phyloP scores from a whole-genome alignment of 2,329 filamentous ascomycete species.

The Gyromitra esculenta region DNA sequence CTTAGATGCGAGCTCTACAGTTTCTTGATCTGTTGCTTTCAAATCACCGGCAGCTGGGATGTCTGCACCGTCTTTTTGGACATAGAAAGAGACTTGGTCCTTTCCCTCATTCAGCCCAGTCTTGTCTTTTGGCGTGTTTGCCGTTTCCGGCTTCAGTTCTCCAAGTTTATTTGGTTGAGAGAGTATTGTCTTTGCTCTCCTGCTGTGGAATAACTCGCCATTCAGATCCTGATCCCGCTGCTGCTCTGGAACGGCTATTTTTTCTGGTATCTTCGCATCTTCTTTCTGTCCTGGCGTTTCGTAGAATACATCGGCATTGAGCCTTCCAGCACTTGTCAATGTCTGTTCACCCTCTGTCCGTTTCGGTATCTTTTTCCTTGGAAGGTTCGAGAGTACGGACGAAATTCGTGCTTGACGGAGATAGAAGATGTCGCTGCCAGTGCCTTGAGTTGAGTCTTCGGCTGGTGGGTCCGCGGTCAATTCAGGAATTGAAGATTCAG shows the following conservation, averaged over 20 bases:
- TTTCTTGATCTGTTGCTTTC: slow-evolving; percentile 60
- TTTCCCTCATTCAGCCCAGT: slow-evolving; percentile 46
- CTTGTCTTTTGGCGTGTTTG: slow-evolving; percentile 56
- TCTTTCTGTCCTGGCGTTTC: slow-evolving; percentile 38
- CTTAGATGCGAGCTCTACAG: slow-evolving; percentile 64
- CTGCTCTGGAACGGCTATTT: slow-evolving; percentile 53
- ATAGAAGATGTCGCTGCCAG: slow-evolving; percentile 69
- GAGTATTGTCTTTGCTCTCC: slow-evolving; percentile 60
- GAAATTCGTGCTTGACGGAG: slow-evolving; percentile 64
- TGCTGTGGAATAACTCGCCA: slow-evolving; percentile 71
- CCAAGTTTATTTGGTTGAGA: slow-evolving; percentile 14
- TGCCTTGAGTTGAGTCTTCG: slow-evolving; percentile 59
- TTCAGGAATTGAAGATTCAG: slow-evolving; percentile 67
- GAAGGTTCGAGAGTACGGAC: slow-evolving; percentile 65
- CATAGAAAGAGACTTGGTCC: slow-evolving; percentile 21
- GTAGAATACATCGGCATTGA: slow-evolving; percentile 68
- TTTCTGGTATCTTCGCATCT: slow-evolving; percentile 58
- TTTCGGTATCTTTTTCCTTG: slow-evolving; percentile 68
- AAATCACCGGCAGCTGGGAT: slow-evolving; percentile 1
- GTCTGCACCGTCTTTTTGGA: slow-evolving; percentile 39
- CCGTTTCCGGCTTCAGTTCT: slow-evolving; percentile 57
- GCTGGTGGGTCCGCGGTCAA: slow-evolving; percentile 63
- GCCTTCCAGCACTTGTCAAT: slow-evolving; percentile 61
- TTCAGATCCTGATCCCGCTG: slow-evolving; percentile 68
- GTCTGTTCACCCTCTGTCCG: slow-evolving; percentile 61